These are phyloP conservation scores for Leccinum fallax DNA, from an alignment of 1,284 basidiomycete genomes.

Conservation along the genomic window DNA sequence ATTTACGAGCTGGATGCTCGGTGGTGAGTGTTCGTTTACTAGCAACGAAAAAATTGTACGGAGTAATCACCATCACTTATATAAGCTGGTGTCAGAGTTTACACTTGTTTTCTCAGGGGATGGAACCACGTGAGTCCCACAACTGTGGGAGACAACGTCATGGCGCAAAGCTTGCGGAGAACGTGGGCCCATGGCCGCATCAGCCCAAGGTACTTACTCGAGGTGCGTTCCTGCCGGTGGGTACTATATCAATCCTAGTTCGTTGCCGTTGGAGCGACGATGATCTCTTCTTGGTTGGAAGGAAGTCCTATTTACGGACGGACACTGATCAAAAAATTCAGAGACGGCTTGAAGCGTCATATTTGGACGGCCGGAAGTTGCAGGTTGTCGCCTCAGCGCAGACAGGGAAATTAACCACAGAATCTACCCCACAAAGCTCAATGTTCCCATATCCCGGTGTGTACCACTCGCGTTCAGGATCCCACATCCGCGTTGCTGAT, in stretches of 20 bases:
- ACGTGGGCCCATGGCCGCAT: too few relatives aligned
- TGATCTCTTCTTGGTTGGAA: not conserved
- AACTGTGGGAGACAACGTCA: not conserved
- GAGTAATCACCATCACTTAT: constrained; percentile 18
- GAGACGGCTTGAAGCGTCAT: not conserved
- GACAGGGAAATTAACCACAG: not conserved
- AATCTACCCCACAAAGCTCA: not conserved
- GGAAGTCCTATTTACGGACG: not conserved
- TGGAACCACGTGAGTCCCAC: not conserved
- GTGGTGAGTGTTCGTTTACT: not conserved
- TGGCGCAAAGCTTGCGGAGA: too few relatives aligned
- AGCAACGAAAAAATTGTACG: constrained; percentile 9
- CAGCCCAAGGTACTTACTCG: too few relatives aligned
- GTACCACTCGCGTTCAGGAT: not conserved
- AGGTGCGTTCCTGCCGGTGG: too few relatives aligned
- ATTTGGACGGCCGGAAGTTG: not conserved
- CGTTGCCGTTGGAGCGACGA: too few relatives aligned
- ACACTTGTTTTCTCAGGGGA: constrained; percentile 7
- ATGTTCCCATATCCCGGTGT: not conserved
- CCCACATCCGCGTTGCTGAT: not conserved
- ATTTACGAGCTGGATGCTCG: constrained; percentile 58
- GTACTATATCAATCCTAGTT: too few relatives aligned
- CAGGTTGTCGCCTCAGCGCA: not conserved
- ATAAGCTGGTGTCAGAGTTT: constrained; percentile 7
- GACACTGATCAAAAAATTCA: not conserved